Base-by-base conservation (phyloP, 2,329 filamentous ascomycete genomes). In the Diaporthe helianthi region DNA sequence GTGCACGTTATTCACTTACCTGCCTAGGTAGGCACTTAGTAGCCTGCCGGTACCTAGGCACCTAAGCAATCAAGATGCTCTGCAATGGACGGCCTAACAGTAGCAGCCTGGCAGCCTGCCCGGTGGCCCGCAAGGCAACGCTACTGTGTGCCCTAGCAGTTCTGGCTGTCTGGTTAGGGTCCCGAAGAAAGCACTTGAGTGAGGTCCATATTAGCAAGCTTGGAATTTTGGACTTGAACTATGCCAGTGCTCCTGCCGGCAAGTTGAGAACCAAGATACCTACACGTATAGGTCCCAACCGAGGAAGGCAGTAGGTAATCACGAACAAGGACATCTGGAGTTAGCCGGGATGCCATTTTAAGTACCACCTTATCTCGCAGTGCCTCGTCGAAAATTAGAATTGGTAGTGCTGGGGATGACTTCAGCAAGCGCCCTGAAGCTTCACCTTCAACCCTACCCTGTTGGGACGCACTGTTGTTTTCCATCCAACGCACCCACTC, bases 141-240 rank as follows among this genome's bases (percentile, higher is more conserved):
- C n/a, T n/a, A n/a, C n/a, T n/a, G n/a, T n/a, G n/a, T 58, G 8
- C 41, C 58, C 7, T 33, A n/a, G 17, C 36, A 15, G 33, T 19
- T n/a, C n/a, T n/a, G n/a, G n/a, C n/a, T n/a, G n/a, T n/a, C n/a
- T n/a, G n/a, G n/a, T n/a, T 26, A 61, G 55, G 55, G 55, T 61
- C 55, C 47, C 55, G 58, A 49, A 44, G 44, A 33, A 19, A 17
- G n/a, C n/a, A n/a, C n/a, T n/a, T n/a, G n/a, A n/a, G 19, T 47
- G 55, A 47, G 41, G 55, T 63, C 58, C 47, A 63, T 44, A 29
- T 63, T 63, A 44, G 55, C 58, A 36, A 12, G 41, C 58, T 24
- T 63, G 58, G 58, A 24, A 49, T 41, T 49, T 63, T 36, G 29
- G 29, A 13, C 29, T 36, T 19, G 29, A 17, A 24, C 26, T 29